These are phyloP conservation scores for Stephanodiscus triporus DNA, from an alignment of 108 stramenopile genomes.

Conservation along the genomic window DNA sequence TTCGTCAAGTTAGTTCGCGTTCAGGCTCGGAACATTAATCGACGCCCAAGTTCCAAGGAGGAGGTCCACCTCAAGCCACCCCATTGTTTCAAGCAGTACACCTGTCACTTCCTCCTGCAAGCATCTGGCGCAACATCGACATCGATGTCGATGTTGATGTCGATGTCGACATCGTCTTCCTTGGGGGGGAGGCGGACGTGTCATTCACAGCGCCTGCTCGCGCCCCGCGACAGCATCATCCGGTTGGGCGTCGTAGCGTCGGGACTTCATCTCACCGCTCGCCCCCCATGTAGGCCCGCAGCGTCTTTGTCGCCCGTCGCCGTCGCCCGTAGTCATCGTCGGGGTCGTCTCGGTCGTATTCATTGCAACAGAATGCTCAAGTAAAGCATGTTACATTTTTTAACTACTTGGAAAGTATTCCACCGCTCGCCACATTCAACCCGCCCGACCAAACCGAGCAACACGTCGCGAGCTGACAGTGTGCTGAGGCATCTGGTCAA, in stretches of 20 bases:
- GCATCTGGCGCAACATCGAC: too few species aligned
- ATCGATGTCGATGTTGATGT: not conserved
- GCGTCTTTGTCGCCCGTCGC: too few species aligned
- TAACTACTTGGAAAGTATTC: too few species aligned
- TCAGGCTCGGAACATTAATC: constrained; percentile 84
- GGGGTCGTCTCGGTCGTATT: too few species aligned
- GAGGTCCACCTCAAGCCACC: constrained; percentile 99
- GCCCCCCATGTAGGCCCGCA: constrained; percentile 73
- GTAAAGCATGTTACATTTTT: too few species aligned
- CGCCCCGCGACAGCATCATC: constrained; percentile 37
- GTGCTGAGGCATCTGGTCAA: too few species aligned
- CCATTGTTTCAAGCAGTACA: constrained; percentile 97
- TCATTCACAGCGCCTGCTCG: constrained; percentile 68
- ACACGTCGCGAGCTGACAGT: too few species aligned
- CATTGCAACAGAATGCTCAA: too few species aligned
- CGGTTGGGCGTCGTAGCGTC: constrained; percentile 3
- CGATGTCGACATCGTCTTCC: constrained; percentile 48
- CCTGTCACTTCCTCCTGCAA: constrained; percentile 89
- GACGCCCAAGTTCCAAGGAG: constrained; percentile 97
- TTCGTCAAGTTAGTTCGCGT: constrained; percentile 81
- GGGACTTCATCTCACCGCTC: constrained; percentile 63
- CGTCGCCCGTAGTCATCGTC: too few species aligned
- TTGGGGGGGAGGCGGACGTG: constrained; percentile 67
- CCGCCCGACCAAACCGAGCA: too few species aligned
- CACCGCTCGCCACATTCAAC: too few species aligned